Conservation (phyloP, 345 rosid genomes). For the Ceriops tagal region DNA sequence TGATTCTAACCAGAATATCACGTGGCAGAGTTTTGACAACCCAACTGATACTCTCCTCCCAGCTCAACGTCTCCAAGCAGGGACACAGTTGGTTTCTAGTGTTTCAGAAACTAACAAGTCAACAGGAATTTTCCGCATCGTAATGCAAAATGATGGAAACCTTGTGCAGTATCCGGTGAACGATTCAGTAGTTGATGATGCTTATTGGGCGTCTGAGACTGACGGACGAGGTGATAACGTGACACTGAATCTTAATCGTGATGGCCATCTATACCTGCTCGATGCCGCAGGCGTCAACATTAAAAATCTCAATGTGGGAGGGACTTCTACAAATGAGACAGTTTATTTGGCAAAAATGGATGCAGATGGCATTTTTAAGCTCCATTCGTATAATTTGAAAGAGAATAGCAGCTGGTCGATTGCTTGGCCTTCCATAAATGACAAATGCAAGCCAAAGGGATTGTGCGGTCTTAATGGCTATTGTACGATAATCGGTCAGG, state of each 20-base stretch:
- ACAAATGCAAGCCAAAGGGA: conserved; percentile 20
- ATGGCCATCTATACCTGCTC: conserved; percentile 20
- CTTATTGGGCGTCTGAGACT: conserved; percentile 12
- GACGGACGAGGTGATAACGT: not conserved
- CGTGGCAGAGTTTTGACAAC: conserved; percentile 23
- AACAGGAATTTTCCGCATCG: conserved; percentile 11
- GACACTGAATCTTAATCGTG: conserved; percentile 18
- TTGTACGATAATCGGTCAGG: conserved; percentile 12
- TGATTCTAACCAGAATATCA: not conserved
- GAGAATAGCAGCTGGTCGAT: conserved; percentile 1
- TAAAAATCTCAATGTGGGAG: not conserved
- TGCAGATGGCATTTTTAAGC: conserved; percentile 19
- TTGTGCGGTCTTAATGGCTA: conserved; percentile 26
- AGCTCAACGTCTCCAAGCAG: conserved; percentile 12
- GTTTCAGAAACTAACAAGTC: conserved; percentile 14
- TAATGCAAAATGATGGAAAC: conserved; percentile 27
- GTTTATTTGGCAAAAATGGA: conserved; percentile 9
- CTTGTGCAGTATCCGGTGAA: conserved; percentile 24
- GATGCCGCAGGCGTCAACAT: not conserved
- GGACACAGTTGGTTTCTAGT: conserved; percentile 10
- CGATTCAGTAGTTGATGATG: not conserved
- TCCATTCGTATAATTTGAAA: conserved; percentile 11
- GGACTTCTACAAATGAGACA: not conserved
- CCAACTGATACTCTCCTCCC: conserved; percentile 24
- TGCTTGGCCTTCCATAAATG: not conserved